Percentiles rank a stretch among this genome's conserved stretches.
These are phyloP conservation scores for Xanthoparmelia taractica DNA, from an alignment of 495 filamentous ascomycete species.

Conservation along the genomic window DNA sequence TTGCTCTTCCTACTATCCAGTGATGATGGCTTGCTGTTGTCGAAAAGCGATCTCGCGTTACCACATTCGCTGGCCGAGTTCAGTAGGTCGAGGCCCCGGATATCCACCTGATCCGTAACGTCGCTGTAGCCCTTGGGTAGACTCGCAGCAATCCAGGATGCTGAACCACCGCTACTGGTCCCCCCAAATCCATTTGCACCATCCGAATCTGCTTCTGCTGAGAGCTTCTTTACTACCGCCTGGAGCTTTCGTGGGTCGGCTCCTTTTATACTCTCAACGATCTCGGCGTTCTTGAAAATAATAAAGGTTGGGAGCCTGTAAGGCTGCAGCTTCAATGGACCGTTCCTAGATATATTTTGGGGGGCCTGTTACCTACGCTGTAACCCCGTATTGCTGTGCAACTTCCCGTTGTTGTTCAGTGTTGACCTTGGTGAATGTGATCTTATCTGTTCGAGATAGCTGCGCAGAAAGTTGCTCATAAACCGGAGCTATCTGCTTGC, in stretches of 20 bases:
- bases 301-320: constrained; percentile 75
- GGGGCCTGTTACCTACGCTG: constrained; percentile 46
- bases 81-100: constrained; percentile 73
- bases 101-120: constrained; percentile 72
- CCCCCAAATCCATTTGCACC: constrained; percentile 41
- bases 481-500: constrained; percentile 73
- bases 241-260: constrained; percentile 63
- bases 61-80: constrained; percentile 71
- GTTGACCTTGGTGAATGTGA: constrained; percentile 84
- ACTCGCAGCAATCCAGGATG: constrained; percentile 61
- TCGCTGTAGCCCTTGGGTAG: constrained; percentile 75
- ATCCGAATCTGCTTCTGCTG: constrained; percentile 55
- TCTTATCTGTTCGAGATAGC: constrained; percentile 61
- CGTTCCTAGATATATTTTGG: neutral
- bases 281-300: constrained; percentile 68
- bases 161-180: constrained; percentile 31
- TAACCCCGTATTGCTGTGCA: constrained; percentile 60
- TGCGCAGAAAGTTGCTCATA: constrained; percentile 70
- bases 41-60: constrained; percentile 63
- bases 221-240: constrained; percentile 63
- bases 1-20: constrained; percentile 43
- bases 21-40: constrained; percentile 55
- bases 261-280: constrained; percentile 62
- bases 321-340: neutral
- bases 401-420: constrained; percentile 69